Percentiles rank a stretch among this genome's conserved stretches.
These are phyloP conservation scores for Agrocybe chaxingu DNA, from an alignment of 768 basidiomycete species.

Conservation along the genomic window DNA sequence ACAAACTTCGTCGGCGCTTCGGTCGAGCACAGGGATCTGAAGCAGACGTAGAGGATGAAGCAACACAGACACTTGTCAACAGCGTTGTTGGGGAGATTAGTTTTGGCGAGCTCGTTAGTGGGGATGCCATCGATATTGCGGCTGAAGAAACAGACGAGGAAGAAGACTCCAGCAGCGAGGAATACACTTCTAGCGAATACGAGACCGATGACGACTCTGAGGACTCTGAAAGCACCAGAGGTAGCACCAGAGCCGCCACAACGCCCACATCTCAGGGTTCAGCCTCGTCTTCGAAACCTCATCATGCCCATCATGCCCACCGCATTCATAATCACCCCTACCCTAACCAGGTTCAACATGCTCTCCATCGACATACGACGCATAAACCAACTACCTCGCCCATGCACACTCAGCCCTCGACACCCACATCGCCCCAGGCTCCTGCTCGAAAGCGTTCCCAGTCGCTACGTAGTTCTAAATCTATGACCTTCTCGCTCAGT, in stretches of 20 bases:
- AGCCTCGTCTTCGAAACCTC: background rate
- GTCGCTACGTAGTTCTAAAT: slow-evolving; percentile 46
- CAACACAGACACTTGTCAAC: slow-evolving; percentile 75
- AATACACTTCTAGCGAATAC: slow-evolving; percentile 39
- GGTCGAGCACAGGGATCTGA: slow-evolving; percentile 52
- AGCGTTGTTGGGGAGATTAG: slow-evolving; percentile 79
- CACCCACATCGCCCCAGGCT: slow-evolving; percentile 2
- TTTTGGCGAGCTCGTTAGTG: slow-evolving; percentile 75
- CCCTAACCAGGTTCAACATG: background rate
- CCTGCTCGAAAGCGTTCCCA: slow-evolving; percentile 32
- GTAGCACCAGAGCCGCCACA: slow-evolving; percentile 3
- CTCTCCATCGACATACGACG: background rate
- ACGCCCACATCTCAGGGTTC: background rate
- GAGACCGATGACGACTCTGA: slow-evolving; percentile 32
- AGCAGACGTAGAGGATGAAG: slow-evolving; percentile 77
- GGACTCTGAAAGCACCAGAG: slow-evolving; percentile 25
- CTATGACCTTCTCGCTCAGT: slow-evolving; percentile 33
- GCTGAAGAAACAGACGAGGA: slow-evolving; percentile 63
- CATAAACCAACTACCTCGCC: background rate
- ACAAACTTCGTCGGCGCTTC: slow-evolving; percentile 85
- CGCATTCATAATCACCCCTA: slow-evolving; percentile 2
- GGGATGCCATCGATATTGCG: slow-evolving; percentile 77
- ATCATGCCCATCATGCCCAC: slow-evolving; percentile 1
- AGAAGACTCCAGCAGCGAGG: slow-evolving; percentile 27
- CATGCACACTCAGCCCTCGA: slow-evolving; percentile 2